A percentile compares a stretch with the other conserved stretches of the same genome.
These are phyloP conservation scores for Hyphopichia fennica DNA, from an alignment of 1,139 yeast genomes.

Conservation along the genomic window DNA sequence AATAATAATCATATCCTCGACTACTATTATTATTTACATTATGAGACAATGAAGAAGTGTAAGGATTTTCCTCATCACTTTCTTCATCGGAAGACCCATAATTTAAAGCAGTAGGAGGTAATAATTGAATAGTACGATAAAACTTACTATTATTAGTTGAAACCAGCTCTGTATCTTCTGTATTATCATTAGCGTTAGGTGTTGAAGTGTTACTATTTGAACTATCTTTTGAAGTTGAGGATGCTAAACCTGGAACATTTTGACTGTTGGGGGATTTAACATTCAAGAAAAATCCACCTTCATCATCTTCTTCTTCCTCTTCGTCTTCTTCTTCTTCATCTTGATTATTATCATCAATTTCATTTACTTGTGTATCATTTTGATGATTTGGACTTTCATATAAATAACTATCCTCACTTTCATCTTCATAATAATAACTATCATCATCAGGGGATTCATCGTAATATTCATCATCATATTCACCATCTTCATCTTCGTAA, in stretches of 20 bases:
- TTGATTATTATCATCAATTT: constrained; percentile 21
- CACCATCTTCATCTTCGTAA: constrained; percentile 36
- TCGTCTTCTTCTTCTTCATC: constrained; percentile 35
- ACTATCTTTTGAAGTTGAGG: constrained; percentile 5
- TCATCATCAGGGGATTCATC: constrained; percentile 10
- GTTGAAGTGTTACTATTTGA: constrained; percentile 7
- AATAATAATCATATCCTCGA: constrained; percentile 80
- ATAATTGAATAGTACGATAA: constrained; percentile 61
- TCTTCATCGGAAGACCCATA: constrained; percentile 75
- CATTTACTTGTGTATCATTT: constrained; percentile 26
- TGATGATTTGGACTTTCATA: constrained; percentile 12
- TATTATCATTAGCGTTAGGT: constrained; percentile 12
- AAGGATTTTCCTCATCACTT: constrained; percentile 55
- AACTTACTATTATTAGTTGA: constrained; percentile 25
- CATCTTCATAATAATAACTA: constrained; percentile 17
- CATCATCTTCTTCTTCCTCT: constrained; percentile 55
- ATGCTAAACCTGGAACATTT: constrained; percentile 16
- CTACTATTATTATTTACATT: constrained; percentile 62
- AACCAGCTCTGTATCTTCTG: constrained; percentile 31
- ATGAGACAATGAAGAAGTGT: constrained; percentile 68
- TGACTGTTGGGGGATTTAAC: constrained; percentile 45
- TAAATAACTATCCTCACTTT: constrained; percentile 15
- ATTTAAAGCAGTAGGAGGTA: constrained; percentile 82
- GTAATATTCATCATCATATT: constrained; percentile 13
- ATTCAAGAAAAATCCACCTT: constrained; percentile 68